Conservation (phyloP, 106 monocot genomes). For the Triglochin maritima region DNA sequence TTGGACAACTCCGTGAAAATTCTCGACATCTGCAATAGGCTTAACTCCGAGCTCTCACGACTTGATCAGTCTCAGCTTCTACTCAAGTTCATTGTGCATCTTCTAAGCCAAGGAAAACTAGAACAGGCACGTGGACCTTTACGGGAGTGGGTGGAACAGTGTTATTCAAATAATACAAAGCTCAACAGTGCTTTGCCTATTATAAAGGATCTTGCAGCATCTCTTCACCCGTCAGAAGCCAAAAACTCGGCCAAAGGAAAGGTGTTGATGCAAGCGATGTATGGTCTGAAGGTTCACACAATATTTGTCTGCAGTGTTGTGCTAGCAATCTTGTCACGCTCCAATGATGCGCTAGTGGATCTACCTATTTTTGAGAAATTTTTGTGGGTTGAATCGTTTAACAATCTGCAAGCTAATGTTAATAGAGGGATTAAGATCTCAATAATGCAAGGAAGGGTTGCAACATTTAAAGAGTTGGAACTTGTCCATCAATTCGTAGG, state of each 20-base stretch:
- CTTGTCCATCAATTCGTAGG: constrained; percentile 26
- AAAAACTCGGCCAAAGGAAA: constrained; percentile 64
- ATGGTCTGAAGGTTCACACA: constrained; percentile 55
- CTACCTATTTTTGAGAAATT: constrained; percentile 44
- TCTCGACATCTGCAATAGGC: constrained; percentile 72
- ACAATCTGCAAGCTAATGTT: constrained; percentile 29
- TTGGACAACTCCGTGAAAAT: constrained; percentile 69
- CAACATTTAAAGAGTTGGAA: constrained; percentile 41
- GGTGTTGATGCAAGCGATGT: constrained; percentile 57
- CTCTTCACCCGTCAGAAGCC: constrained; percentile 29
- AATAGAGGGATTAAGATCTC: constrained; percentile 17
- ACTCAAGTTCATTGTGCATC: constrained; percentile 40
- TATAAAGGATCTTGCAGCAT: constrained; percentile 30
- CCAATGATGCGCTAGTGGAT: constrained; percentile 29
- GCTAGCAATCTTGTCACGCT: constrained; percentile 34
- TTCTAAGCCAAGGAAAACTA: constrained; percentile 26
- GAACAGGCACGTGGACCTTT: constrained; percentile 29
- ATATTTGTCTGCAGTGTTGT: constrained; percentile 52
- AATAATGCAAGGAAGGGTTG: constrained; percentile 3
- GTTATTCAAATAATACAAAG: constrained; percentile 25
- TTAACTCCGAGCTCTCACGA: constrained; percentile 60
- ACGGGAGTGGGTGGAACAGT: constrained; percentile 32
- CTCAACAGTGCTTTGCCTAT: constrained; percentile 28
- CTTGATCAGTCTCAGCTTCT: constrained; percentile 55
- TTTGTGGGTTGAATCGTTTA: constrained; percentile 51